These are phyloP conservation scores for Oryza longistaminata DNA, from an alignment of 176 grass and related monocot genomes.

Conservation along the genomic window DNA sequence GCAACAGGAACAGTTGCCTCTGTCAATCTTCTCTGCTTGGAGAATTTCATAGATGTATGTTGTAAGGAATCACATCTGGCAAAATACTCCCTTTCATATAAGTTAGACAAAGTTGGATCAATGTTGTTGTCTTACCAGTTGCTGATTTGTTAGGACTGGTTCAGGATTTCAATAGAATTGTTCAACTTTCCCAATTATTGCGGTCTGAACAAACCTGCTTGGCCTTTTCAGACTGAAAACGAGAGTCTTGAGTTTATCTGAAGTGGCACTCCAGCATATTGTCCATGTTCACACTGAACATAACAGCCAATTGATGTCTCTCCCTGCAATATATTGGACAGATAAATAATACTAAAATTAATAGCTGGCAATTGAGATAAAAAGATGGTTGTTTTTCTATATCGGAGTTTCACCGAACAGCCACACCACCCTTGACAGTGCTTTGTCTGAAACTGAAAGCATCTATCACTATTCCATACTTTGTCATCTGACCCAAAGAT, in stretches of 20 bases:
- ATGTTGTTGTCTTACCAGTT: not conserved
- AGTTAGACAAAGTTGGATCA: constrained; percentile 13
- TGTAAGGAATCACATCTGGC: not conserved
- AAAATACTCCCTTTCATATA: not conserved
- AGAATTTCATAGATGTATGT: not conserved
- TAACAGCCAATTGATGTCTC: not conserved
- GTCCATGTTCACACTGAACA: not conserved
- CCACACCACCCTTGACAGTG: not conserved
- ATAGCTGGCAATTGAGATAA: not conserved
- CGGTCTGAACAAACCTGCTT: not conserved
- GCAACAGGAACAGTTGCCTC: not conserved
- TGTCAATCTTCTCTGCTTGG: not conserved
- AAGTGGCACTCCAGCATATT: not conserved
- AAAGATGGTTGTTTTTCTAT: not conserved
- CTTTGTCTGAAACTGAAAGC: not conserved
- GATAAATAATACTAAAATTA: not conserved
- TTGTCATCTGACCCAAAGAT: not conserved
- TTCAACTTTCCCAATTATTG: constrained; percentile 10
- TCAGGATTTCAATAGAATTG: not conserved
- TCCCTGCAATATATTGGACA: not conserved
- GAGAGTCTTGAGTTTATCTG: not conserved
- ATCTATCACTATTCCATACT: not conserved
- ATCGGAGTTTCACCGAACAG: not conserved
- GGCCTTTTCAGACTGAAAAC: not conserved
- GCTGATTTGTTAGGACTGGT: not conserved